Percentiles rank a stretch among this genome's conserved stretches.
phyloP scores from a whole-genome alignment of 305 asterid genomes.

The Nicotiana rustica region DNA sequence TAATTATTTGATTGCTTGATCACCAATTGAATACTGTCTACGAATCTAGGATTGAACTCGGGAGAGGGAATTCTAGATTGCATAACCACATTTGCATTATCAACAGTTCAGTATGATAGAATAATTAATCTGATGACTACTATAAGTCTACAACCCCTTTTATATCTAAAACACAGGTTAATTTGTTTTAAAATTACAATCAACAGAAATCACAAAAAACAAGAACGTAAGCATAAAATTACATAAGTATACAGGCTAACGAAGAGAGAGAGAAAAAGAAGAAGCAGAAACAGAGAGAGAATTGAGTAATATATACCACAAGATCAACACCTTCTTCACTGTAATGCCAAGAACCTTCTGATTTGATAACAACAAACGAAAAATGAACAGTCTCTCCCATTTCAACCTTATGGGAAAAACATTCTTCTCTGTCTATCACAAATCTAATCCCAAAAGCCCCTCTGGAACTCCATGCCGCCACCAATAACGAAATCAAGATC shows the following conservation, averaged over 20 bases:
- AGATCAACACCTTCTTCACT: conserved; percentile 92
- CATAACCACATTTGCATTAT: not conserved
- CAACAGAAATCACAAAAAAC: not conserved
- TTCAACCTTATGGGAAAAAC: conserved; percentile 89
- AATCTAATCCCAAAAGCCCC: conserved; percentile 81
- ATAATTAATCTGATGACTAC: not conserved
- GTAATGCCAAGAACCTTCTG: conserved; percentile 87
- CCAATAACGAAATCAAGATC: conserved; percentile 48
- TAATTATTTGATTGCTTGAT: too few relatives aligned
- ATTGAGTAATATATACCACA: conserved; percentile 66
- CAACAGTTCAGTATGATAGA: not conserved
- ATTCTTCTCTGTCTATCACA: conserved; percentile 91
- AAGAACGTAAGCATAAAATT: not conserved
- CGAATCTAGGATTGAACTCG: too few relatives aligned
- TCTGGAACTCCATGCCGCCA: conserved; percentile 51
- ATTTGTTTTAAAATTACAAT: not conserved
- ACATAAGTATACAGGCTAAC: not conserved
- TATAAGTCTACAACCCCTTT: not conserved
- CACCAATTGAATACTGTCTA: too few relatives aligned
- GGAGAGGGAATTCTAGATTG: too few relatives aligned
- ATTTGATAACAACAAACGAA: conserved; percentile 91
- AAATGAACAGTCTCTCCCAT: conserved; percentile 91
- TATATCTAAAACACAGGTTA: too few relatives aligned
- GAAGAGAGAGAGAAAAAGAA: not conserved
- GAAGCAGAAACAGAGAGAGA: not conserved